A percentile compares a stretch with the other conserved stretches of the same genome.
Evolutionary conservation across 1,284 basidiomycete genomes (phyloP).

Genomic region (Moesziomyces aphidis): DNA sequence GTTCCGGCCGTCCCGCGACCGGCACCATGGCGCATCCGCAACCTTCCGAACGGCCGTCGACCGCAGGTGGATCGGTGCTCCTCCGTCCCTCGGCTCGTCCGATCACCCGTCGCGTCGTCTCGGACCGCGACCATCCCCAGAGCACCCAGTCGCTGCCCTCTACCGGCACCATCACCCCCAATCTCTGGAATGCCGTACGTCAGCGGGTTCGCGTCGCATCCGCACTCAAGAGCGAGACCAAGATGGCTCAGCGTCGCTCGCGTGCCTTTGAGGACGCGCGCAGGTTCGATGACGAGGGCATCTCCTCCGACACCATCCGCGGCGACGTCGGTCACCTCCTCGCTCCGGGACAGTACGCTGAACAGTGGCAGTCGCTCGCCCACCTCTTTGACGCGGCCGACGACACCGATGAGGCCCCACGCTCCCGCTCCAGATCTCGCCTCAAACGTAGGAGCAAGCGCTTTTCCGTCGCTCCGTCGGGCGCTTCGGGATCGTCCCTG

Average conservation of each 20-base stretch:
- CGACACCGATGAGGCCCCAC: not conserved
- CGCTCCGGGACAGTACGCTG: slow-evolving; percentile 43
- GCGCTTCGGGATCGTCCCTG: not conserved
- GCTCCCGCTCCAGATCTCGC: slow-evolving; percentile 8
- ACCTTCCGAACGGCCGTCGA: not conserved
- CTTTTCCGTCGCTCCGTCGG: slow-evolving; percentile 8
- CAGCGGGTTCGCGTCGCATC: slow-evolving; percentile 41
- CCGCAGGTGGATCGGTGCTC: slow-evolving; percentile 23
- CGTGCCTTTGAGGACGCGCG: slow-evolving; percentile 35
- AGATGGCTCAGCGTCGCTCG: slow-evolving; percentile 19
- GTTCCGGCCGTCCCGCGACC: not conserved
- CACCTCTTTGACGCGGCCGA: slow-evolving; percentile 49
- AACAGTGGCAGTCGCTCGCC: slow-evolving; percentile 59
- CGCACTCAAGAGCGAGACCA: slow-evolving; percentile 17
- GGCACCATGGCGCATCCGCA: not conserved
- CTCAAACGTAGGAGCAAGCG: slow-evolving; percentile 27
- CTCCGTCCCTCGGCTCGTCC: slow-evolving; percentile 22
- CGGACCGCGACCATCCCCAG: slow-evolving; percentile 34
- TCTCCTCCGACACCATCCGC: slow-evolving; percentile 48
- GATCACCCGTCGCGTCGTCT: slow-evolving; percentile 36
- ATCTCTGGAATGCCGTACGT: slow-evolving; percentile 44
- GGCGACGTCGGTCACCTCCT: slow-evolving; percentile 30
- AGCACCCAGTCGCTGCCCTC: slow-evolving; percentile 37
- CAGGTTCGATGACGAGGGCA: slow-evolving; percentile 54
- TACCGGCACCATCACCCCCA: slow-evolving; percentile 23